Conservation (phyloP, 305 asterid genomes). For the Withania somnifera region DNA sequence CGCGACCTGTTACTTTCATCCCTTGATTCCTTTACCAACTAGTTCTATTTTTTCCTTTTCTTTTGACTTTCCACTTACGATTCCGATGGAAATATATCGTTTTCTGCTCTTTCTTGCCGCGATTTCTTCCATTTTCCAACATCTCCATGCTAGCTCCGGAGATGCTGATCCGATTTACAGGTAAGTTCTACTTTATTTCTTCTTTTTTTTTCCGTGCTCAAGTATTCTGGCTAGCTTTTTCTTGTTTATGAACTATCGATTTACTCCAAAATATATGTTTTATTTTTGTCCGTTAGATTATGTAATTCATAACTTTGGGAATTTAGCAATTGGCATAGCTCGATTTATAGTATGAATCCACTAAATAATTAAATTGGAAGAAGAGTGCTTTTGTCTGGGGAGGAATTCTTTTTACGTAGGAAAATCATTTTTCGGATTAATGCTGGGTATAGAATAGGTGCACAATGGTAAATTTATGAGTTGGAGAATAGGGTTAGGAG, state of each 20-base stretch:
- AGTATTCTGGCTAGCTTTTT: background rate
- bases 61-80: constrained; percentile 7
- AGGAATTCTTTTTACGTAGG: background rate
- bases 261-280: background rate
- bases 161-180: constrained; percentile 77
- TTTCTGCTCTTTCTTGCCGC: constrained; percentile 24
- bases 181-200: constrained; percentile 25
- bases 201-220: background rate
- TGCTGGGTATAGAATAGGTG: background rate
- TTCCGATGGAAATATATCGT: constrained; percentile 35
- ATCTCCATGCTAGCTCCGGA: constrained; percentile 52
- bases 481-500: background rate
- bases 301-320: background rate
- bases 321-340: background rate
- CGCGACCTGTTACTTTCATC: background rate
- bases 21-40: background rate
- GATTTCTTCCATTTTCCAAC: constrained; percentile 28
- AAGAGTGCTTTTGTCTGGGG: background rate
- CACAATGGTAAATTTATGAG: background rate
- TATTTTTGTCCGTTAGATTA: background rate
- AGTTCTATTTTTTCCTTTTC: background rate
- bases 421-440: background rate
- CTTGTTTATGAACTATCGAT: background rate
- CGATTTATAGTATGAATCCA: background rate
- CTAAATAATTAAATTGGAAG: background rate